These are phyloP conservation scores for Penicillium parvum DNA, from an alignment of 495 filamentous ascomycete genomes.

Conservation along the genomic window DNA sequence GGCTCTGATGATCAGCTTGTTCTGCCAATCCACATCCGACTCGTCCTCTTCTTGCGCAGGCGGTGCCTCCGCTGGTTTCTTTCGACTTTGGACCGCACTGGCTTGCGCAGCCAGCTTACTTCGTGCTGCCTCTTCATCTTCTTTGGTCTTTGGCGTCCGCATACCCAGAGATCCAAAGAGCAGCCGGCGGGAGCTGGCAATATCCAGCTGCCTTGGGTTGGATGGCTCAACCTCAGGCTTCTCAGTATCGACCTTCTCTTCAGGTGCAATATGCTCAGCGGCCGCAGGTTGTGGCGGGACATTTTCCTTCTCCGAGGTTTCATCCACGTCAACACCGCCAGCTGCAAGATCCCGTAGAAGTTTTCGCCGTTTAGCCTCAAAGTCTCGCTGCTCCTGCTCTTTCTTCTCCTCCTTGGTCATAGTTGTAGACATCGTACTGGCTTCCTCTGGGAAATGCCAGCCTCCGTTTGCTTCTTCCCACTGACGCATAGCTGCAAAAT, in stretches of 20 bases:
- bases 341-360: slow-evolving; percentile 48
- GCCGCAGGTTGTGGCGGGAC: slow-evolving; percentile 17
- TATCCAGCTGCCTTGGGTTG: slow-evolving; percentile 51
- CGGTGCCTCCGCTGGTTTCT: slow-evolving; percentile 14
- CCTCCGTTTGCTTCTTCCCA: slow-evolving; percentile 31
- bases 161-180: slow-evolving; percentile 72
- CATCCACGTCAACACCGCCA: slow-evolving; percentile 49
- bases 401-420: slow-evolving; percentile 15
- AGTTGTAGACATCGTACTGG: slow-evolving; percentile 8
- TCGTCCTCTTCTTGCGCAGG: slow-evolving; percentile 22
- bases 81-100: slow-evolving; percentile 21
- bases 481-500: slow-evolving; percentile 40
- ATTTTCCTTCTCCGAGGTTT: slow-evolving; percentile 34
- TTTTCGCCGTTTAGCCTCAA: slow-evolving; percentile 48
- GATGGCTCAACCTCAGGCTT: slow-evolving; percentile 13
- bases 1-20: slow-evolving; percentile 66
- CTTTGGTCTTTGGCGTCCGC: slow-evolving; percentile 59
- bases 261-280: slow-evolving; percentile 3
- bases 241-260: slow-evolving; percentile 11
- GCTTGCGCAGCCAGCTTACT: slow-evolving; percentile 45
- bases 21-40: slow-evolving; percentile 56
- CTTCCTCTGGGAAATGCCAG: slow-evolving; percentile 22
- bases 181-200: slow-evolving; percentile 61
- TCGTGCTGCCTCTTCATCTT: slow-evolving; percentile 60
- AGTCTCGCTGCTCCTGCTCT: slow-evolving; percentile 30